These are phyloP conservation scores for Elsinoe arachidis DNA, from an alignment of 2,329 filamentous ascomycete species.

Conservation along the genomic window DNA sequence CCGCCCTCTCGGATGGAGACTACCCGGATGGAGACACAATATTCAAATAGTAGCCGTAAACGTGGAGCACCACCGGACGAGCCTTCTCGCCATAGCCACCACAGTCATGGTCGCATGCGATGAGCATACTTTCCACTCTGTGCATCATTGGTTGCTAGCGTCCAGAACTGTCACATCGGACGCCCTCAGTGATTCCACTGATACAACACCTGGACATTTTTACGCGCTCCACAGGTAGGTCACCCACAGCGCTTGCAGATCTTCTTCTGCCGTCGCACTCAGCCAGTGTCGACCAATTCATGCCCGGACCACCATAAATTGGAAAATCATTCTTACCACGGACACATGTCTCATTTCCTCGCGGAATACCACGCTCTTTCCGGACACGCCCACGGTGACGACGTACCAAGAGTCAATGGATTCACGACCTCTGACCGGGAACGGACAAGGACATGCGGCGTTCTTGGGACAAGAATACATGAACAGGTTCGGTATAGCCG, in stretches of 20 bases:
- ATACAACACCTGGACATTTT: background rate
- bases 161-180: background rate
- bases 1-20: background rate
- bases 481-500: background rate
- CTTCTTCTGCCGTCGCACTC: constrained; percentile 4
- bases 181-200: too few species aligned
- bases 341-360: background rate
- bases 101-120: constrained; percentile 4
- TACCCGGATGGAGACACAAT: background rate
- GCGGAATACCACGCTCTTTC: background rate
- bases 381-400: background rate
- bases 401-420: background rate
- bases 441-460: background rate
- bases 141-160: too few species aligned
- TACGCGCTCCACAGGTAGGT: constrained; percentile 3
- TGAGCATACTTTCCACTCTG: background rate
- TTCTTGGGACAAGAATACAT: background rate
- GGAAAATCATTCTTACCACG: background rate
- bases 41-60: constrained; percentile 11
- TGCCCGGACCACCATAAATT: background rate
- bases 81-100: background rate
- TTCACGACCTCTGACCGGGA: too few species aligned
- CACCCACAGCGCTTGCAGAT: background rate
- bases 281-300: background rate
- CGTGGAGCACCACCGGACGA: constrained; percentile 11